These are phyloP conservation scores for Scortechinia acanthostroma DNA, from an alignment of 2,329 filamentous ascomycete species.

Conservation along the genomic window DNA sequence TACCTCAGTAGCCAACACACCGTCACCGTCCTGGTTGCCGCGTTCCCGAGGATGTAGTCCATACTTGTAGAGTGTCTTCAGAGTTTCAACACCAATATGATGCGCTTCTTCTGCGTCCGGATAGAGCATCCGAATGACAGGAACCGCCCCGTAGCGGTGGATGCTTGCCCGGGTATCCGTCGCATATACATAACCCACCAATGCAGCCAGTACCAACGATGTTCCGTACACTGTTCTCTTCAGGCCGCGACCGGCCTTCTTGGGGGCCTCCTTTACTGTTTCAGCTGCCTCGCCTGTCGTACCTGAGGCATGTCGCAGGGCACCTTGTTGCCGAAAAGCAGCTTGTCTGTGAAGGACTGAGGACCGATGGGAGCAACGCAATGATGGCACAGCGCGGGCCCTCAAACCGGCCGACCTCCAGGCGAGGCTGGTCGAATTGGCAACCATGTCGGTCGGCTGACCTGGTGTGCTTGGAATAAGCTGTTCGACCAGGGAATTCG, in stretches of 20 bases:
- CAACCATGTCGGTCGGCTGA: neutral
- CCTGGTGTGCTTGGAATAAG: too few relatives aligned
- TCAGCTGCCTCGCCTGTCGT: neutral
- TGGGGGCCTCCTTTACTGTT: neutral
- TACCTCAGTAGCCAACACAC: conserved; percentile 21
- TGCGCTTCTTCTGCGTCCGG: conserved; percentile 89
- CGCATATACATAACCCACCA: conserved; percentile 55
- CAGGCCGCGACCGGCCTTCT: conserved; percentile 8
- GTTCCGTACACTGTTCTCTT: conserved; percentile 30
- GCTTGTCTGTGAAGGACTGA: neutral
- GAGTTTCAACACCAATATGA: conserved; percentile 62
- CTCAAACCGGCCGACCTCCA: neutral
- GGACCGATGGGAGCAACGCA: neutral
- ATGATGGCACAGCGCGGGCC: neutral
- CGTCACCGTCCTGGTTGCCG: conserved; percentile 17
- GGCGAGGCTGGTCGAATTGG: neutral
- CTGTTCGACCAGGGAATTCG: too few relatives aligned
- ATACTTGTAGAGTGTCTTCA: conserved; percentile 69
- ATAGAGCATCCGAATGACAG: conserved; percentile 55
- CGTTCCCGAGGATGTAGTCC: conserved; percentile 79
- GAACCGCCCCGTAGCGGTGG: conserved; percentile 64
- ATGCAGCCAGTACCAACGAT: conserved; percentile 29
- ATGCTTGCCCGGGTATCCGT: conserved; percentile 69
- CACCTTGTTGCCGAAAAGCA: neutral
- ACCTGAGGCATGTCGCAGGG: neutral